A percentile compares a stretch with the other conserved stretches of the same genome.
Evolutionary conservation across 306 rosid species (phyloP).

Genomic region (Cicer chorassanicum): DNA sequence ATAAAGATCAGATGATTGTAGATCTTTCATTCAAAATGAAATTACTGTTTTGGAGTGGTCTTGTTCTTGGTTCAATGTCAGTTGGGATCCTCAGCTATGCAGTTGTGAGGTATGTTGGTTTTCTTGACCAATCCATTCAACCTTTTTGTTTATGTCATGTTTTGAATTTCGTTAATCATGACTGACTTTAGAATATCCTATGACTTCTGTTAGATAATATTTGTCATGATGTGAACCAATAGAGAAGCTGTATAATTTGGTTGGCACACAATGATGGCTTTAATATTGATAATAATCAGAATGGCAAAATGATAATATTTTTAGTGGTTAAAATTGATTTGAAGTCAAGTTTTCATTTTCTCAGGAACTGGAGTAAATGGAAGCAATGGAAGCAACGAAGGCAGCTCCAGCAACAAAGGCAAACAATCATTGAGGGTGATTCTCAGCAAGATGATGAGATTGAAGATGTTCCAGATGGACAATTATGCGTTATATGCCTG

Average conservation of each 20-base stretch:
- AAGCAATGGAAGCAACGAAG: conserved; percentile 68
- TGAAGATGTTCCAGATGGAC: conserved; percentile 72
- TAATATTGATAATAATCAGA: conserved; percentile 14
- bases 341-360: conserved; percentile 34
- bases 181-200: conserved; percentile 15
- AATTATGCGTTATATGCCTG: conserved; percentile 81
- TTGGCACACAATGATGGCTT: neutral
- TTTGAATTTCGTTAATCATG: conserved; percentile 18
- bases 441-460: conserved; percentile 61
- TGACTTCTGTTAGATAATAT: conserved; percentile 26
- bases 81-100: conserved; percentile 83
- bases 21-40: conserved; percentile 63
- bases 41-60: conserved; percentile 65
- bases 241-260: neutral
- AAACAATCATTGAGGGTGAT: conserved; percentile 42
- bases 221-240: conserved; percentile 6
- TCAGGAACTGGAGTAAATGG: conserved; percentile 92
- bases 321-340: conserved; percentile 35
- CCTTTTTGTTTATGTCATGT: neutral
- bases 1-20: conserved; percentile 80
- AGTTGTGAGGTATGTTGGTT: conserved; percentile 58
- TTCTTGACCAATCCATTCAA: conserved; percentile 14
- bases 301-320: conserved; percentile 1
- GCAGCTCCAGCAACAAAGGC: conserved; percentile 56
- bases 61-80: conserved; percentile 72